Conservation (phyloP, 805 yeast species). For the Saccharomyces paradoxus region DNA sequence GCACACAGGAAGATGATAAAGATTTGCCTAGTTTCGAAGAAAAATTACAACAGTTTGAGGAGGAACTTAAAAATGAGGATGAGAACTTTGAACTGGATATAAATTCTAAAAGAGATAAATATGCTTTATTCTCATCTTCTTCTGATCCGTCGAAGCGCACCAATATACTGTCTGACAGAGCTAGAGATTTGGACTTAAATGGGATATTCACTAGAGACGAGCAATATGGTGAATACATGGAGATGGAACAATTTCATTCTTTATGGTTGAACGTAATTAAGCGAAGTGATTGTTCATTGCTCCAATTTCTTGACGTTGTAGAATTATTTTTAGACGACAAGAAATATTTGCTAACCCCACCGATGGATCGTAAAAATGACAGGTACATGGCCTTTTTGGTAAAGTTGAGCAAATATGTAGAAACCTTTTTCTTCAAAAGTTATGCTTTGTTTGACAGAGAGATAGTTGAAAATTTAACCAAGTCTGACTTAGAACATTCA, state of each 20-base stretch:
- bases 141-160: constrained; percentile 6
- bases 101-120: constrained; percentile 8
- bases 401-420: constrained; percentile 43
- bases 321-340: constrained; percentile 32
- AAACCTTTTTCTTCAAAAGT: constrained; percentile 37
- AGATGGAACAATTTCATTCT: constrained; percentile 45
- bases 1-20: constrained; percentile 16
- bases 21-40: constrained; percentile 19
- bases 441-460: constrained; percentile 43
- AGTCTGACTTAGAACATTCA: constrained; percentile 4
- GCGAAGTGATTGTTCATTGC: constrained; percentile 35
- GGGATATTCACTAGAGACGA: constrained; percentile 52
- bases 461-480: constrained; percentile 4
- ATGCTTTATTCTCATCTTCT: constrained; percentile 23
- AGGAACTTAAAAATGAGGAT: constrained; percentile 22
- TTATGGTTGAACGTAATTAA: constrained; percentile 42
- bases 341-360: constrained; percentile 19
- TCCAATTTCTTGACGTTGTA: constrained; percentile 43
- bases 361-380: constrained; percentile 24
- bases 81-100: constrained; percentile 22
- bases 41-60: constrained; percentile 34
- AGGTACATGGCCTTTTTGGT: constrained; percentile 40
- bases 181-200: constrained; percentile 42
- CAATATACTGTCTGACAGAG: constrained; percentile 41
- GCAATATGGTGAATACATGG: constrained; percentile 54